Evolutionary conservation across 2,329 filamentous ascomycete genomes (phyloP), one percentile per base, ranked within the genome.

Genomic region (Ambrosiella cleistominuta): DNA sequence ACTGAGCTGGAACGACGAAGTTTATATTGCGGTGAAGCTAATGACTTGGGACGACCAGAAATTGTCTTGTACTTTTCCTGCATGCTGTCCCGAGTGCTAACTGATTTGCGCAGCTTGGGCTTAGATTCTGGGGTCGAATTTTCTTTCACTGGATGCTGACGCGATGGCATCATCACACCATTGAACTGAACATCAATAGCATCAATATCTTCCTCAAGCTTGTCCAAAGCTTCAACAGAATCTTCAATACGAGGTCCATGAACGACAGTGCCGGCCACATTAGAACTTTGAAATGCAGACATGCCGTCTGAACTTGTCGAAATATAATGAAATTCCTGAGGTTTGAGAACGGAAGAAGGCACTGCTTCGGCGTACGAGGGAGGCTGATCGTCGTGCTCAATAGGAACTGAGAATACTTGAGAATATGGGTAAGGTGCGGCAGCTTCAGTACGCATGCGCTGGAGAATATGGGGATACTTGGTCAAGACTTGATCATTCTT

Each of bases 211-310:
- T 83, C 80, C 62, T 83, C 79, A 13, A 83, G 70, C 61, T 72
- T 71, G 64, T 83, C 81, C 17, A 83, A 70, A 62, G 79, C 79
- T 65, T 81, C 80, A 7, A 83, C 69, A 1, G 80, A 82, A 65
- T 83, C 80, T 64, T 83, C 81, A 54, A 83, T 83, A 15, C 78
- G 75, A 35, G 74, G 66, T 42, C 67, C 65, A 51, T 67, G 63
- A 44, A 61, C 69, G 11, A 71, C 68, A 0, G 63, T 70, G 37
- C 19, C 52, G 38, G 12, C 42, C 13, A 54, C 38, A 11, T 7
- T 40, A 8, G 53, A 39, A 39, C 39, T 45, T 19, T 55, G 53
- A 38, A 51, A 45, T 11, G 7, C 19, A 27, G 44, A 15, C 55
- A 57, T 57, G n/a, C 42, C 51, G 19, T 39, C 35, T 7, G 37